These are phyloP conservation scores for Botryotinia globosa DNA, from an alignment of 2,329 filamentous ascomycete species.

Conservation along the genomic window DNA sequence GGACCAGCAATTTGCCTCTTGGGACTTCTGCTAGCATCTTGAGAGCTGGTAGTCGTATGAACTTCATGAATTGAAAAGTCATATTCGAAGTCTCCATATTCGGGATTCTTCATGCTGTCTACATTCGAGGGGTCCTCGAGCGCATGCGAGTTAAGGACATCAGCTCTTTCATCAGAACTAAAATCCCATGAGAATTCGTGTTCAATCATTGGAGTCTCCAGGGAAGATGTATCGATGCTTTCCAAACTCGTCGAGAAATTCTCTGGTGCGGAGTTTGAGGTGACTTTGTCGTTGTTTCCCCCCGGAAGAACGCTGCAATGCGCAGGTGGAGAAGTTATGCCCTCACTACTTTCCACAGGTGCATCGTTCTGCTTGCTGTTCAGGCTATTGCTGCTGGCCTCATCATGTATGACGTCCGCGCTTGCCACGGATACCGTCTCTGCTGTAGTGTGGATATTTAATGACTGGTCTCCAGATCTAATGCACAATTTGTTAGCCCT, in stretches of 20 bases:
- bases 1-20: background rate
- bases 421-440: background rate
- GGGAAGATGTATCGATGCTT: background rate
- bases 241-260: background rate
- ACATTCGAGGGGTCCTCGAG: background rate
- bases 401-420: background rate
- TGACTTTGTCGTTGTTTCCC: background rate
- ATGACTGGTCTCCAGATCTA: background rate
- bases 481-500: background rate
- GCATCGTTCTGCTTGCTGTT: background rate
- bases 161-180: background rate
- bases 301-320: background rate
- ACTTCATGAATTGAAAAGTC: constrained; percentile 10
- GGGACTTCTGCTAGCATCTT: too few species aligned
- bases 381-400: background rate
- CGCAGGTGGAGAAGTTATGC: background rate
- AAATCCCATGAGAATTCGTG: constrained; percentile 11
- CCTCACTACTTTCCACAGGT: background rate
- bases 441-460: background rate
- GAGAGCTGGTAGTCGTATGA: background rate
- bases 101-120: background rate
- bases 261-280: background rate
- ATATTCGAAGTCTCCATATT: background rate
- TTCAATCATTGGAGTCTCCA: background rate
- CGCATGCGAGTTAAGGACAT: background rate